phyloP scores from a whole-genome alignment of 352 stramenopile species.

The Saprolegnia parasitica region DNA sequence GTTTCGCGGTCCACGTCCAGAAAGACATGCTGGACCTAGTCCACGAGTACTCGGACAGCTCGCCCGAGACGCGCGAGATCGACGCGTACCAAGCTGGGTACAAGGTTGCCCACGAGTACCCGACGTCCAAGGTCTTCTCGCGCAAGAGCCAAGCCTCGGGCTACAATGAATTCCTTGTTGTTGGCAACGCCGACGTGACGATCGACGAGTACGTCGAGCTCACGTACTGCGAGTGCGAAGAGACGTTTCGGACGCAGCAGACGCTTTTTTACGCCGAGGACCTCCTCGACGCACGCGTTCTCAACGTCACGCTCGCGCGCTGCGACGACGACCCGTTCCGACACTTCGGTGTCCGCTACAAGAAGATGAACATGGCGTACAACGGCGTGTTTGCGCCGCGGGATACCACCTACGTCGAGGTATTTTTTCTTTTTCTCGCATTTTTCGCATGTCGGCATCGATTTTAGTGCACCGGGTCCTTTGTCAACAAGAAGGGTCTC shows the following conservation, averaged over 20 bases:
- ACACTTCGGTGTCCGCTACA: conserved; percentile 26
- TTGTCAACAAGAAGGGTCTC: conserved; percentile 18
- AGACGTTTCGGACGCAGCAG: conserved; percentile 8
- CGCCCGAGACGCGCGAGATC: conserved; percentile 22
- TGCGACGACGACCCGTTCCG: conserved; percentile 21
- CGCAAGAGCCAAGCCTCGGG: conserved; percentile 4
- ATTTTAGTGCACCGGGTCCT: conserved; percentile 15
- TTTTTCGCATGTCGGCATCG: not conserved
- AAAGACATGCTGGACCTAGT: not conserved
- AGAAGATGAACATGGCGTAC: conserved; percentile 4
- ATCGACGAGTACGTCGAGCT: conserved; percentile 22
- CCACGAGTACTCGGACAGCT: not conserved
- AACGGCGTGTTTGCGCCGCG: conserved; percentile 8
- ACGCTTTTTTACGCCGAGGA: conserved; percentile 24
- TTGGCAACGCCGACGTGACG: not conserved
- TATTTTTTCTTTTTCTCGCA: not conserved
- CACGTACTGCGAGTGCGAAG: conserved; percentile 16
- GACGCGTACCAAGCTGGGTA: conserved; percentile 21
- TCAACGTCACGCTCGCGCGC: not conserved
- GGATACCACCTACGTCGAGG: conserved; percentile 16
- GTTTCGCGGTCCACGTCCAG: not conserved
- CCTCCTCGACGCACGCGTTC: conserved; percentile 15
- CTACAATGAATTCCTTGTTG: conserved; percentile 16
- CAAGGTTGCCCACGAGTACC: conserved; percentile 7
- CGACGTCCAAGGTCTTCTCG: not conserved